These are phyloP conservation scores for Lipomyces sp. DNA, from an alignment of 805 yeast genomes.

Conservation along the genomic window DNA sequence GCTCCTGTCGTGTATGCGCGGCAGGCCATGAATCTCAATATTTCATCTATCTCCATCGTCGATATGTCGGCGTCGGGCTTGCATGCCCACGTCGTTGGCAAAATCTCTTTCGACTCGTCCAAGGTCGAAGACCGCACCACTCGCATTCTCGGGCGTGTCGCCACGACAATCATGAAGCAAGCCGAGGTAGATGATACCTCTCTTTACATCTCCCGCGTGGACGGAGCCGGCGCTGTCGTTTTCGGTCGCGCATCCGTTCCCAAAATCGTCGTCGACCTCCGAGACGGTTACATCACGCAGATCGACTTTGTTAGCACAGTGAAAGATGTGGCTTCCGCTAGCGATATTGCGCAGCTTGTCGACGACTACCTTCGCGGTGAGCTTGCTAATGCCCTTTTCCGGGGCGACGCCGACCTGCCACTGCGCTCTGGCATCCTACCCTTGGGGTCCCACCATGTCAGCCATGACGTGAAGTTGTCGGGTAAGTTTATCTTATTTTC, in stretches of 20 bases:
- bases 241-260: conserved; percentile 27
- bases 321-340: conserved; percentile 18
- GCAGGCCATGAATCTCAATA: conserved; percentile 21
- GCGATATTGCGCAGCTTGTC: conserved; percentile 24
- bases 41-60: conserved; percentile 16
- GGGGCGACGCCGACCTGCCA: conserved; percentile 25
- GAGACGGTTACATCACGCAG: conserved; percentile 22
- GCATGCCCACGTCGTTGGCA: conserved; percentile 20
- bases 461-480: conserved; percentile 19
- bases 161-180: conserved; percentile 26
- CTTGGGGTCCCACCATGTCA: conserved; percentile 27
- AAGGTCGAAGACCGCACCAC: conserved; percentile 20
- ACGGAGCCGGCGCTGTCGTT: conserved; percentile 3
- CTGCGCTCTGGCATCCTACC: conserved; percentile 25
- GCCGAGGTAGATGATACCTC: conserved; percentile 18
- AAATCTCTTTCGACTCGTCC: conserved; percentile 24
- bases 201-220: conserved; percentile 22
- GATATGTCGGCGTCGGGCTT: conserved; percentile 19
- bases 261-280: conserved; percentile 25
- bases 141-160: conserved; percentile 20
- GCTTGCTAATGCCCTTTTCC: conserved; percentile 12
- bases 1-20: conserved; percentile 23
- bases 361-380: conserved; percentile 20
- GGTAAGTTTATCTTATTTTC: conserved; percentile 4
- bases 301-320: conserved; percentile 26